A percentile compares a stretch with the other conserved stretches of the same genome.
Conservation (phyloP, 2,329 filamentous ascomycete genomes). For the Phyllosticta paracitricarpa region DNA sequence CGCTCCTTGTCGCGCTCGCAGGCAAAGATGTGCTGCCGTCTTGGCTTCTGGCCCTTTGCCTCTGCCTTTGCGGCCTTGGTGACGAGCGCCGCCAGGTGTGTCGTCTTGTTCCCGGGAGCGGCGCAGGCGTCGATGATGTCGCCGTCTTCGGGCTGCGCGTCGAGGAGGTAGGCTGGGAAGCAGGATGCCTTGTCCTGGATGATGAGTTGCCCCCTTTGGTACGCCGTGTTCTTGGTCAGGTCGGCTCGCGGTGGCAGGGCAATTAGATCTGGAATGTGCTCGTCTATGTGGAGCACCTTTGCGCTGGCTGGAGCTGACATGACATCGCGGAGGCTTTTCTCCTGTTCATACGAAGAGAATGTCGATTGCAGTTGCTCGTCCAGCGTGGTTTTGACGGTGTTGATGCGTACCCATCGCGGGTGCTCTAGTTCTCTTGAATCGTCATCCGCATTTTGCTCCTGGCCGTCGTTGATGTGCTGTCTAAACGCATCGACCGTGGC, state of each 20-base stretch:
- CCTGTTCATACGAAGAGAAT: slow-evolving; percentile 54
- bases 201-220: slow-evolving; percentile 68
- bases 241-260: slow-evolving; percentile 65
- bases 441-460: slow-evolving; percentile 16
- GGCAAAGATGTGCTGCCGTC: slow-evolving; percentile 52
- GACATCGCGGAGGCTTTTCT: slow-evolving; percentile 48
- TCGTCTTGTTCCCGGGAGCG: slow-evolving; percentile 95
- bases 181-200: slow-evolving; percentile 96
- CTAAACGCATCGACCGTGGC: slow-evolving; percentile 58
- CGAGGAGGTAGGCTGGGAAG: slow-evolving; percentile 82
- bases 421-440: slow-evolving; percentile 41
- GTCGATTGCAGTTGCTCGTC: slow-evolving; percentile 64
- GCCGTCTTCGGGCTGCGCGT: slow-evolving; percentile 56
- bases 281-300: slow-evolving; percentile 60
- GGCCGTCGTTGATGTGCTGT: slow-evolving; percentile 41
- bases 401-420: slow-evolving; percentile 88
- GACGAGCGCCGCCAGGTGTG: slow-evolving; percentile 74
- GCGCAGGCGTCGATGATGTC: slow-evolving; percentile 88
- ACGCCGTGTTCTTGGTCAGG: slow-evolving; percentile 62
- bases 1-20: slow-evolving; percentile 68
- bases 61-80: slow-evolving; percentile 17
- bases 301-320: slow-evolving; percentile 30
- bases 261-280: slow-evolving; percentile 72
- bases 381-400: slow-evolving; percentile 63
- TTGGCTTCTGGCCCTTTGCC: not conserved